Evolutionary conservation across 768 basidiomycete genomes (phyloP), one percentile per base, ranked within the genome.

Genomic region (Fistulinella prunicolor): DNA sequence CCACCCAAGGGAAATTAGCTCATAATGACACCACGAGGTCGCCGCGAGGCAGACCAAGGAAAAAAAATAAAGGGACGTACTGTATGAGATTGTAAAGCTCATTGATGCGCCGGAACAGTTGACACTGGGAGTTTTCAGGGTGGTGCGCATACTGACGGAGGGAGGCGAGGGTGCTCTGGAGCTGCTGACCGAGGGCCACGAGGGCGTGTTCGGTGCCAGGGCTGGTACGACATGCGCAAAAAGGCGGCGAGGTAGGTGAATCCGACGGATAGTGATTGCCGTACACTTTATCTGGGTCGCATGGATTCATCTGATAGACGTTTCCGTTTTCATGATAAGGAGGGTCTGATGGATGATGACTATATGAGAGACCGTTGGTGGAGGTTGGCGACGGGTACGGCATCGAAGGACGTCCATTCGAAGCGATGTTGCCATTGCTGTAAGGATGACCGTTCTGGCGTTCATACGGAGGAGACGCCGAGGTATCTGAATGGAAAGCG

Each of bases 1-100:
- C 51, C 39, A 49, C 44, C 38, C 38, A 39, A 50, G 51, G 39
- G 22, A 58, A 46, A 64, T 63, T 64, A 67, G 64, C 56, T 70
- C 63, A 67, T 60, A 37, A 24, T 50, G 53, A 41, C 58, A 9
- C 30, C 67, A 67, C 29, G 66, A 66, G 66, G 66, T 32, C 38
- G 57, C 65, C 66, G 59, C 54, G 61, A 69, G 65, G 67, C 60
- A 48, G 30, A 32, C 30, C 30, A 32, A 32, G 13, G 13, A 32
- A 14, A 32, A 12, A 14, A 50, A 35, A 50, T 34, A 44, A 47
- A 52, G 56, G 53, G 39, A 79, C 84, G 63, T 68, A 88, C 86
- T 83, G 82, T 69, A 88, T 73, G 26, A 84, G 66, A 59, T 74
- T 77, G 60, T 75, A 73, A 28, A 89, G 72, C 53, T 86, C 83